Evolutionary conservation across 2,329 filamentous ascomycete species (phyloP), one percentile per base, ranked within the genome.

Genomic region (Rosellinia necatrix): DNA sequence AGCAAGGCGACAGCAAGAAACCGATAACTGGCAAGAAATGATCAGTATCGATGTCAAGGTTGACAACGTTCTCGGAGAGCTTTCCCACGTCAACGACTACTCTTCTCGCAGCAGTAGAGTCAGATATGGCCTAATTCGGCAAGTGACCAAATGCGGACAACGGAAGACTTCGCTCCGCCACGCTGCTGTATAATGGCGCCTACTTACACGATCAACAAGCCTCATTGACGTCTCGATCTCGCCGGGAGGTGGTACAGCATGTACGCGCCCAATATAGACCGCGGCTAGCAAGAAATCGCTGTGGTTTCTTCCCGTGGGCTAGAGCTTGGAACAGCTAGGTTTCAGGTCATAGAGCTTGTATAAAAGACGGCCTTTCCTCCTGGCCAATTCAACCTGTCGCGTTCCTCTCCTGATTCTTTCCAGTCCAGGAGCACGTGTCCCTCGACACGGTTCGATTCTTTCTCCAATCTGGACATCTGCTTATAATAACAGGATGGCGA

Each of bases 121-220:
- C 30, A 8, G 12, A 43, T 42, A 25, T 30, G 10, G 24, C 52
- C 52, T 24, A 22, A 47, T 43, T 42, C 13, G 53, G 53, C 27
- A 56, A 47, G 30, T 48, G n/a, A 22, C 49, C 34, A 5, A 40
- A 58, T 53, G 10, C 19, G 27, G 55, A 21, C 12, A 13, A 24
- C 57, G 57, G 57, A 56, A 35, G 17, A 44, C 44, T 53, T 38
- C 15, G 43, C 24, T 40, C 57, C 57, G 53, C 27, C 32, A 35
- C 25, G 8, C 38, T 21, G 38, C n/a, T 37, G 37, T 42, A 48
- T 13, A 37, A 38, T 34, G 7, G 37, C 37, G 9, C 24, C 25
- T 19, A 44, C 17, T 12, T 13, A 43, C 35, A 32, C 29, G 41
- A 40, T 27, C 29, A 27, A 27, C 43, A n/a, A 56, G 48, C 42